Conservation (phyloP, 2,329 filamentous ascomycete species). For the Fusarium hostae region DNA sequence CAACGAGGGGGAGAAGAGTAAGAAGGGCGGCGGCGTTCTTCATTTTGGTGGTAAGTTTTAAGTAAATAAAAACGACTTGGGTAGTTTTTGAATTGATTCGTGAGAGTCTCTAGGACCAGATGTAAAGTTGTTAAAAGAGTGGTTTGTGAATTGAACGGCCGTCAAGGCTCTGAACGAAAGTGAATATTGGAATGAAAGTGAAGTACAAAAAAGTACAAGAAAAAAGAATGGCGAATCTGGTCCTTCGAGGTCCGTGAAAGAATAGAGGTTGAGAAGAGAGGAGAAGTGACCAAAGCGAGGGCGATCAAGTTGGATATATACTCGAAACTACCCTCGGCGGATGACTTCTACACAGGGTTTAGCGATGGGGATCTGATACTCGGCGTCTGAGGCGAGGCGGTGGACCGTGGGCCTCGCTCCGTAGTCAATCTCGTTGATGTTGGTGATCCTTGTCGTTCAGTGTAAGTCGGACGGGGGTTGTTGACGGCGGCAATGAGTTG, state of each 20-base stretch:
- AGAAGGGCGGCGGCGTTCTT: conserved; percentile 39
- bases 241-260: conserved; percentile 47
- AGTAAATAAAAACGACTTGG: not conserved
- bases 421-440: conserved; percentile 25
- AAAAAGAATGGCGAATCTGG: conserved; percentile 48
- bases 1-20: conserved; percentile 47
- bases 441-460: not conserved
- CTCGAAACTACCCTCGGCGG: conserved; percentile 7
- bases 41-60: conserved; percentile 35
- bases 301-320: conserved; percentile 40
- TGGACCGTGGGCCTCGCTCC: conserved; percentile 22
- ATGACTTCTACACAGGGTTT: conserved; percentile 36
- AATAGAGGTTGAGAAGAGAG: conserved; percentile 36
- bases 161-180: conserved; percentile 48
- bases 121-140: conserved; percentile 33
- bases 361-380: conserved; percentile 31
- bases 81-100: not conserved
- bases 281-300: not conserved
- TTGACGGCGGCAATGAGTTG: conserved; percentile 19
- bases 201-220: conserved; percentile 44
- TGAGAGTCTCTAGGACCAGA: conserved; percentile 46
- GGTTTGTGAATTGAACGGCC: conserved; percentile 41
- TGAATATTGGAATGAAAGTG: conserved; percentile 42
- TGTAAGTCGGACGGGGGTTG: not conserved
- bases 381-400: conserved; percentile 14